Base-by-base conservation (phyloP, 129 eudicot genomes). In the Escallonia rubra region DNA sequence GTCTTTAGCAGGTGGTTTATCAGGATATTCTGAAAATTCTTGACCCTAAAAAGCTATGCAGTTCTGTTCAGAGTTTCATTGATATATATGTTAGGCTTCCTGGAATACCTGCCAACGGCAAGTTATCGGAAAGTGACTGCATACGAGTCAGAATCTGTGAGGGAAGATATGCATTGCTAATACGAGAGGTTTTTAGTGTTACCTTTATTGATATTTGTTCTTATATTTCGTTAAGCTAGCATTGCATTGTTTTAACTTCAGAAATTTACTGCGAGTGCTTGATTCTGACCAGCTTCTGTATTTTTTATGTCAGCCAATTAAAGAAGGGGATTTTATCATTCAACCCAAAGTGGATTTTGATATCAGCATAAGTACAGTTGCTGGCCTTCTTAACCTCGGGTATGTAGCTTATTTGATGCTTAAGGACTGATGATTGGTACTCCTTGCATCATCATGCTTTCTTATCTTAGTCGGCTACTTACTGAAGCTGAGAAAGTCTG, bases 361-460 rank as follows among this genome's bases (percentile, higher is more conserved):
- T 80, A 93, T 93, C 78, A 85, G 99, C 82, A 86, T 85, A 60
- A 82, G 80, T 81, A 93, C 99, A 45, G 99, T 93, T 64, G 93
- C 96, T 51, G 99, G 99, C 63, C 99, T 93, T 84, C 99, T 93
- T 74, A 93, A 93, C 74, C 92, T 93, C 56, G 99, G 99, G 99
- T 93, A 89, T 53, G 78, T 77, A 53, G 23, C 69, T 44, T 59
- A 59, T 59, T 64, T 42, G 63, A 41, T 7, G n/a, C 0, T 16
- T 23, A 52, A 6, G 54, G 65, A 41, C 40, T 49, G 43, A 16
- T n/a, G 6, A n/a, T 74, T 59, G 48, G 34, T 43, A 38, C 12
- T 64, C 11, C 39, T 12, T 63, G 62, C 46, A 13, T 6, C 3
- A 5, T 5, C 38, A 6, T 16, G 11, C 39, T 41, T 43, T 59